Evolutionary conservation across 2,329 filamentous ascomycete genomes (phyloP).

Genomic region (Ophiosphaerella narmari): DNA sequence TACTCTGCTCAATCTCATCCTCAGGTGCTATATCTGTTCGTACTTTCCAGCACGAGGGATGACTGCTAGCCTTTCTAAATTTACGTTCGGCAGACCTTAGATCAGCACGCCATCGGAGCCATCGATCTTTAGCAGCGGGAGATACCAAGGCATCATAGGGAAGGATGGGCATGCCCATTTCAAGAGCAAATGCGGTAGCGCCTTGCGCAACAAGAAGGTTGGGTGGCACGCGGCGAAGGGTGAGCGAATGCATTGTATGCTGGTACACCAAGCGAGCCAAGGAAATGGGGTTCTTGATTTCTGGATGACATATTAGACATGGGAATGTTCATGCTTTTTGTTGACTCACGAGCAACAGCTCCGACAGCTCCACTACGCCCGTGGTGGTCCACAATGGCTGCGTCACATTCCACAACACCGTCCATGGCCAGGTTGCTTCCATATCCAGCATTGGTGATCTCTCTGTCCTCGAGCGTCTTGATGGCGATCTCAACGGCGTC

Average conservation of each 20-base stretch:
- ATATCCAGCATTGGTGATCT: conserved; percentile 95
- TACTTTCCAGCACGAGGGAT: conserved; percentile 35
- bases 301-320: conserved; percentile 52
- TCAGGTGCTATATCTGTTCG: conserved; percentile 22
- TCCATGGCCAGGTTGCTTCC: conserved; percentile 94
- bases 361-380: conserved; percentile 93
- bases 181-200: conserved; percentile 81
- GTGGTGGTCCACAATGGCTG: conserved; percentile 86
- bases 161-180: conserved; percentile 75
- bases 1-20: conserved; percentile 40
- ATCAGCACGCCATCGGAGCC: conserved; percentile 74
- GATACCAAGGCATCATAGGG: conserved; percentile 80
- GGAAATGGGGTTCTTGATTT: conserved; percentile 90
- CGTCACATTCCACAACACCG: conserved; percentile 91
- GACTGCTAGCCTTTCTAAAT: conserved; percentile 38
- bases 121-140: conserved; percentile 76
- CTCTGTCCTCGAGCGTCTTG: conserved; percentile 84
- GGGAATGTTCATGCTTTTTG: not conserved
- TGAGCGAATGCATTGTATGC: conserved; percentile 74
- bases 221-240: conserved; percentile 85
- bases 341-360: conserved; percentile 78
- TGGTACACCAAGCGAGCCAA: conserved; percentile 84
- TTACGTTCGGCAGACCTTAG: conserved; percentile 65
- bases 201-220: conserved; percentile 88
- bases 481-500: conserved; percentile 92